Percentiles rank a stretch among this genome's conserved stretches.
phyloP scores from a whole-genome alignment of 2,329 filamentous ascomycete genomes.

The Alternaria sp. region DNA sequence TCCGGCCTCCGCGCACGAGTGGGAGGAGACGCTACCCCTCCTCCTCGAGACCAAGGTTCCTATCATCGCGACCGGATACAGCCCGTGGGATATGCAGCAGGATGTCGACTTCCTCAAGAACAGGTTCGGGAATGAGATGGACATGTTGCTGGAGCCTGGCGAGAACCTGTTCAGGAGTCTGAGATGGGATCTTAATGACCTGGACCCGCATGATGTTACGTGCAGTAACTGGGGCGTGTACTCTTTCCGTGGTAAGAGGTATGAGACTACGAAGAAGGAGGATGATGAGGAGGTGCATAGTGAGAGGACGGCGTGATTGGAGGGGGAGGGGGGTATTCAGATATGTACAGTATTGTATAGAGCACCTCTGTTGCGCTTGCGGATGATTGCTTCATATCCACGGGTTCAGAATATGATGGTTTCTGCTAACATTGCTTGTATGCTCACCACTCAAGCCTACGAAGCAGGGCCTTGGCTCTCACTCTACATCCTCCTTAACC shows the following conservation, averaged over 20 bases:
- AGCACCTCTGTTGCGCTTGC: neutral
- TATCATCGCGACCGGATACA: slow-evolving; percentile 94
- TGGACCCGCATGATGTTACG: slow-evolving; percentile 91
- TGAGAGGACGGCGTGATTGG: slow-evolving; percentile 35
- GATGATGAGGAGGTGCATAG: slow-evolving; percentile 43
- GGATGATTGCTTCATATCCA: neutral
- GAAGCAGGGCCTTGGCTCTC: neutral
- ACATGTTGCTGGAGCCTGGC: slow-evolving; percentile 86
- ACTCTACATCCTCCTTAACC: no score
- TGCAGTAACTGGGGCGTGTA: slow-evolving; percentile 98
- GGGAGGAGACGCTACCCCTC: slow-evolving; percentile 87
- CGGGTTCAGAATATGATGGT: neutral
- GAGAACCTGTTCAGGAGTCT: slow-evolving; percentile 94
- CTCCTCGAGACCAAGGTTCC: slow-evolving; percentile 95
- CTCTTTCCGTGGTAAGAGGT: slow-evolving; percentile 97
- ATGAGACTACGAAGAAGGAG: slow-evolving; percentile 68
- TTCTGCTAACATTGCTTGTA: neutral
- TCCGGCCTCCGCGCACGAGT: slow-evolving; percentile 90
- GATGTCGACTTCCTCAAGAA: slow-evolving; percentile 90
- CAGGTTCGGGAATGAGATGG: slow-evolving; percentile 87
- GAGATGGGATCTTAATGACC: slow-evolving; percentile 95
- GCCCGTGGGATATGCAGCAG: slow-evolving; percentile 90
- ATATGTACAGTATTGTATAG: slow-evolving; percentile 4
- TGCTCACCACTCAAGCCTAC: neutral
- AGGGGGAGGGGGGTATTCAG: neutral